phyloP scores from a whole-genome alignment of 768 basidiomycete genomes.

The Lactarius tabidus region DNA sequence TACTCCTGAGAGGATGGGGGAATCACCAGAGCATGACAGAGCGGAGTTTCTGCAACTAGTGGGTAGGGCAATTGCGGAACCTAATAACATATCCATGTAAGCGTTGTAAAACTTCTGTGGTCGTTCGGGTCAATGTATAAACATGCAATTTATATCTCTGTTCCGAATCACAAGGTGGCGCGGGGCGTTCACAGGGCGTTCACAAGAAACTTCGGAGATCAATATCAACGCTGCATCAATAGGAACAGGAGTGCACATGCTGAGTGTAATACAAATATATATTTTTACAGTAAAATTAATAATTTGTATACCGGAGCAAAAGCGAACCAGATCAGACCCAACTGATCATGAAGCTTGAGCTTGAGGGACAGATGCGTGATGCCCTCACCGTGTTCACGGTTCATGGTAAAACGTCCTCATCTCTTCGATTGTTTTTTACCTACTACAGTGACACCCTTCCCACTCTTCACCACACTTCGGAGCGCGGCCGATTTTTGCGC shows the following conservation, averaged over 20 bases:
- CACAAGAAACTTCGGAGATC: too few species aligned
- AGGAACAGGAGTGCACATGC: too few species aligned
- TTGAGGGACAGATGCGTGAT: too few species aligned
- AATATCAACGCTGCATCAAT: too few species aligned
- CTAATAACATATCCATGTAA: conserved; percentile 1
- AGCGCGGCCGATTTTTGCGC: conserved; percentile 83
- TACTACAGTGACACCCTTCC: conserved; percentile 83
- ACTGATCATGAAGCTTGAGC: too few species aligned
- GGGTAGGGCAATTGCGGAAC: conserved; percentile 8
- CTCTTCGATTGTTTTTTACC: conserved; percentile 47
- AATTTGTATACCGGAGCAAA: too few species aligned
- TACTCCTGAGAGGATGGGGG: neutral
- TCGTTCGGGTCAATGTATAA: neutral
- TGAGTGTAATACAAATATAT: too few species aligned
- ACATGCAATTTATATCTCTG: neutral
- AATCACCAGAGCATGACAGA: conserved; percentile 10
- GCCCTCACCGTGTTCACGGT: too few species aligned
- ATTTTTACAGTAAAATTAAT: too few species aligned
- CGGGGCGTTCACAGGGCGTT: neutral
- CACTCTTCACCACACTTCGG: conserved; percentile 76
- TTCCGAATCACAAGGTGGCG: neutral
- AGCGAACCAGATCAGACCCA: too few species aligned
- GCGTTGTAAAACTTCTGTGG: neutral
- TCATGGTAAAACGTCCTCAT: too few species aligned
- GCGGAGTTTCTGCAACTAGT: conserved; percentile 19